Evolutionary conservation across 2,329 filamentous ascomycete species (phyloP).

Genomic region (Claviceps spartinae): DNA sequence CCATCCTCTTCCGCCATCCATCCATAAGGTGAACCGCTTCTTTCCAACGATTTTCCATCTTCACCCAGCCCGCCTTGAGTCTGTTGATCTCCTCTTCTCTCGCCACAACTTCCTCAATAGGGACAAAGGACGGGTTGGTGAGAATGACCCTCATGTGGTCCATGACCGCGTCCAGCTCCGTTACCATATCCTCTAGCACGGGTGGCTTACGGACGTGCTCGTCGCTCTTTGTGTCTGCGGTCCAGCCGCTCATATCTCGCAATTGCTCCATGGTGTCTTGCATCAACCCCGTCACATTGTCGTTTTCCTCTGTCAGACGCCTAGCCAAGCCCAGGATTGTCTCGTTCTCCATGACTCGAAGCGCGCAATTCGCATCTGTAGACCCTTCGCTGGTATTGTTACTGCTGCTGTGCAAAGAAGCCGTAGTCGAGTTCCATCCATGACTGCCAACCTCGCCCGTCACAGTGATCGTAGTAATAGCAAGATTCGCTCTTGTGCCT

Average conservation of each 20-base stretch:
- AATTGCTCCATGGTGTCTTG: conserved; percentile 58
- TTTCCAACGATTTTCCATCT: conserved; percentile 82
- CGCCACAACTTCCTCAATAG: conserved; percentile 85
- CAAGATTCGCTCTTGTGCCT: conserved; percentile 39
- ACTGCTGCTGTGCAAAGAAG: not conserved
- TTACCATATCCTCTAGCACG: conserved; percentile 51
- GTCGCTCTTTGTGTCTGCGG: conserved; percentile 21
- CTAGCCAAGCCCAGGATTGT: conserved; percentile 79
- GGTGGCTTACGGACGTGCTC: conserved; percentile 22
- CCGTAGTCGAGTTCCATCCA: conserved; percentile 25
- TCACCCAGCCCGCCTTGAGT: conserved; percentile 76
- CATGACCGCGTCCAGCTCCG: conserved; percentile 63
- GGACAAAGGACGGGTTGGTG: conserved; percentile 92
- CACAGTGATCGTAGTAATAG: conserved; percentile 43
- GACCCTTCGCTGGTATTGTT: conserved; percentile 7
- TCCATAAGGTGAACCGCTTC: conserved; percentile 87
- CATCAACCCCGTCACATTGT: conserved; percentile 60
- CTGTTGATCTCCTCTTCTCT: conserved; percentile 81
- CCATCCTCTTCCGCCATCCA: conserved; percentile 76
- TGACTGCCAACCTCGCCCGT: conserved; percentile 37
- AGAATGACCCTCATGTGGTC: conserved; percentile 71
- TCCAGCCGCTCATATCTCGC: conserved; percentile 51
- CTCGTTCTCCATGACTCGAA: conserved; percentile 78
- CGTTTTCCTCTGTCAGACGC: conserved; percentile 82
- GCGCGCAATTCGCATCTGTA: conserved; percentile 42